phyloP scores from a whole-genome alignment of 768 basidiomycete species.

The Mycena vitilis region DNA sequence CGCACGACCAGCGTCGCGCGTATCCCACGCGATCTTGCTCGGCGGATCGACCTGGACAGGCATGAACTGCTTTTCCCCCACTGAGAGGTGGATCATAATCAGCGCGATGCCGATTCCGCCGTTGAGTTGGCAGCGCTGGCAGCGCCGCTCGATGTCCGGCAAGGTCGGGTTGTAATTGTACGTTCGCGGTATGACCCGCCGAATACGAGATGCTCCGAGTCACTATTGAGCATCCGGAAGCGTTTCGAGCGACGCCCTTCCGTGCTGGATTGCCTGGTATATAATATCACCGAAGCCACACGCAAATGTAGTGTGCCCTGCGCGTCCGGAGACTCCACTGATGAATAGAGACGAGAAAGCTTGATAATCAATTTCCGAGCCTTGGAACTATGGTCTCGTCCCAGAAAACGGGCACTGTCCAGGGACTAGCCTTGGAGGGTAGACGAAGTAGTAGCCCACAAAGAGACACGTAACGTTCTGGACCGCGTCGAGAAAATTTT shows the following conservation, averaged over 20 bases:
- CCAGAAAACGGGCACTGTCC: not conserved
- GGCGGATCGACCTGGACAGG: too few relatives aligned
- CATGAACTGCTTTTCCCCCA: too few relatives aligned
- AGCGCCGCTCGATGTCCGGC: too few relatives aligned
- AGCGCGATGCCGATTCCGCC: too few relatives aligned
- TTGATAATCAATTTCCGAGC: conserved; percentile 6
- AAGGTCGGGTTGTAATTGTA: too few relatives aligned
- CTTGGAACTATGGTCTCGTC: not conserved
- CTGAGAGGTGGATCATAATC: too few relatives aligned
- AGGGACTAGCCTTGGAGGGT: not conserved
- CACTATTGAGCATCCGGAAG: not conserved
- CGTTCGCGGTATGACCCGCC: too few relatives aligned
- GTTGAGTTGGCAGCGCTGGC: too few relatives aligned
- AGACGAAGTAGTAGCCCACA: not conserved
- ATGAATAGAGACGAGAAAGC: conserved; percentile 17
- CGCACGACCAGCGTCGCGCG: too few relatives aligned
- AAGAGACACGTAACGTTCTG: not conserved
- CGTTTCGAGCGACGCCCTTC: conserved; percentile 14
- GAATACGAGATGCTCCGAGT: conserved; percentile 4
- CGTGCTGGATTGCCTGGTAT: not conserved
- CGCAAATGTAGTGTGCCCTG: not conserved
- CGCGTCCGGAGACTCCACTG: conserved; percentile 9
- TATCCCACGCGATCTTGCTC: too few relatives aligned
- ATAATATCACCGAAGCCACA: conserved; percentile 17
- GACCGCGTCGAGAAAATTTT: conserved; percentile 11